These are phyloP conservation scores for Boechera divaricarpa DNA, from an alignment of 345 rosid genomes.

Conservation along the genomic window DNA sequence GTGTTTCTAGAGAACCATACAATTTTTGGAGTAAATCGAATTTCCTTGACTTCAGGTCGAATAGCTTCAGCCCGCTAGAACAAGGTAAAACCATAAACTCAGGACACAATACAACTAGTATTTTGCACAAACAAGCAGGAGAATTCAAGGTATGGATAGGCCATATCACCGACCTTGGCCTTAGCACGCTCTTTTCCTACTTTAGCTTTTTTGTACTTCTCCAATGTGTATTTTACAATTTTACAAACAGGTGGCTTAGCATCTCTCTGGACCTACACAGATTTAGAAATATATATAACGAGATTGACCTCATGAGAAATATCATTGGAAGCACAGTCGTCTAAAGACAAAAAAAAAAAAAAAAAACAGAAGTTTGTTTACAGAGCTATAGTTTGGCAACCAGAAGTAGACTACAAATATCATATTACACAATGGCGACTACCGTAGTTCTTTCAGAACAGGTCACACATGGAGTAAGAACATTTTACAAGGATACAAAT, in stretches of 20 bases:
- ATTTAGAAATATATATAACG: constrained; percentile 3
- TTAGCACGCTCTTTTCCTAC: constrained; percentile 47
- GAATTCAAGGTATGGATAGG: constrained; percentile 3
- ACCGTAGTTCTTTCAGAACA: neutral
- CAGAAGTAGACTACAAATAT: neutral
- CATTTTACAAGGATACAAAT: neutral
- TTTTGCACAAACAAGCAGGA: neutral
- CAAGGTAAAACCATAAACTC: constrained; percentile 26
- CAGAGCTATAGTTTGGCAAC: neutral
- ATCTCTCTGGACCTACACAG: constrained; percentile 42
- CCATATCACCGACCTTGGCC: constrained; percentile 43
- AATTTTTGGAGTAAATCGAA: constrained; percentile 75
- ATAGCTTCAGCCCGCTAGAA: constrained; percentile 41
- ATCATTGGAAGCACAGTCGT: neutral
- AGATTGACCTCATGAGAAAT: neutral
- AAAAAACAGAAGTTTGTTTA: neutral
- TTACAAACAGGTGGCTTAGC: constrained; percentile 49
- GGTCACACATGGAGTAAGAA: neutral
- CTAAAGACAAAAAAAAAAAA: neutral
- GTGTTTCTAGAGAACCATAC: constrained; percentile 54
- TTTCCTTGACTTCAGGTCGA: constrained; percentile 61
- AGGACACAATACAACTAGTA: constrained; percentile 12
- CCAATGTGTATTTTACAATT: constrained; percentile 41
- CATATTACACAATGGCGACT: neutral
- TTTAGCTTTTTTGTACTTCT: constrained; percentile 44